Percentiles rank a stretch among this genome's conserved stretches.
Evolutionary conservation across 495 filamentous ascomycete species (phyloP).

Genomic region (Polyplosphaeria fusca): DNA sequence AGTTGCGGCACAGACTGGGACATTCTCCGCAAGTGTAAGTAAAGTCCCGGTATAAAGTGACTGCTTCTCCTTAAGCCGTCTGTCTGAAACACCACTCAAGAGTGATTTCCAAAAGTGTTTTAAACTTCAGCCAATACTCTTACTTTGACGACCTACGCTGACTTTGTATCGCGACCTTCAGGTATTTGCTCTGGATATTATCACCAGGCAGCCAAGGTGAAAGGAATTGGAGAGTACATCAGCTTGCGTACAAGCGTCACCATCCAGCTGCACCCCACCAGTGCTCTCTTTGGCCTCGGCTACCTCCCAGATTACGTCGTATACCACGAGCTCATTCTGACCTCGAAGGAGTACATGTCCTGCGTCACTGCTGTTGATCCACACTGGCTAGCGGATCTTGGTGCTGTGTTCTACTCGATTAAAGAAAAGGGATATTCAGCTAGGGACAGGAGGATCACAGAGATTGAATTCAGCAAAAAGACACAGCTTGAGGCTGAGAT

Average conservation of each 20-base stretch:
- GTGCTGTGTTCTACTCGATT: slow-evolving; percentile 97
- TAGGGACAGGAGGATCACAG: slow-evolving; percentile 81
- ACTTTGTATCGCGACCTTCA: too few species aligned
- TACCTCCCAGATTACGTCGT: slow-evolving; percentile 96
- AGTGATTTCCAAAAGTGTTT: too few species aligned
- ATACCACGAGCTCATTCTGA: slow-evolving; percentile 97
- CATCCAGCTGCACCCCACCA: slow-evolving; percentile 90
- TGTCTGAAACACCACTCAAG: too few species aligned
- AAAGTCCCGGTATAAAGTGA: too few species aligned
- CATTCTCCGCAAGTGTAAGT: slow-evolving; percentile 87
- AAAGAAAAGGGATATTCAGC: slow-evolving; percentile 97
- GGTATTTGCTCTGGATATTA: slow-evolving; percentile 97
- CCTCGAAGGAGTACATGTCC: slow-evolving; percentile 97
- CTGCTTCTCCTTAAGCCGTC: too few species aligned
- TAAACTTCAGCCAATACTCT: too few species aligned
- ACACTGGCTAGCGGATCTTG: slow-evolving; percentile 96
- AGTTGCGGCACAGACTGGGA: slow-evolving; percentile 98
- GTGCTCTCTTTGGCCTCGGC: slow-evolving; percentile 84
- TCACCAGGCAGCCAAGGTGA: slow-evolving; percentile 95
- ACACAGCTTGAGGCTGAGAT: slow-evolving; percentile 96
- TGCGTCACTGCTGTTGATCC: slow-evolving; percentile 96
- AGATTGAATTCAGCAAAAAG: slow-evolving; percentile 90
- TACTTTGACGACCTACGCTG: too few species aligned
- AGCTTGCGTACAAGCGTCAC: slow-evolving; percentile 93
- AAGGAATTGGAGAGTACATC: slow-evolving; percentile 95